Base-by-base conservation (phyloP, 2,329 filamentous ascomycete genomes). In the Xylaria sp. region DNA sequence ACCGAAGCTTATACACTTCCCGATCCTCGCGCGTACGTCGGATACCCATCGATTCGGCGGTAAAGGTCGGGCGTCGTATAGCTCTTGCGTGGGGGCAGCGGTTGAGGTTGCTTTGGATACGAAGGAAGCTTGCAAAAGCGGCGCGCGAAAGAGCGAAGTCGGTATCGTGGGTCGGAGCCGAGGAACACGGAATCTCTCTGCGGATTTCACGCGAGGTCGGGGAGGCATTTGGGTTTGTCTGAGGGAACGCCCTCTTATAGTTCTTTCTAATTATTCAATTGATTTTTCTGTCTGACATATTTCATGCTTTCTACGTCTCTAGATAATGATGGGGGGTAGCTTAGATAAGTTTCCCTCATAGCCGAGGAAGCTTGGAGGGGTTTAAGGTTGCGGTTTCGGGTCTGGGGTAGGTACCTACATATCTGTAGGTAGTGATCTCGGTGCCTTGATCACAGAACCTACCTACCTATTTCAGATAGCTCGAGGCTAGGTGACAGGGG, bases 1-100 rank as follows among this genome's bases (percentile, higher is more conserved):
- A 2, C 92, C 92, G 75, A 93, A 95, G 68, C 85, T 86, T 71
- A 95, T 87, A 77, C 92, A 94, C 79, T 89, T 89, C 1, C 92
- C 92, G 31, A 95, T 81, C 20, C 92, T 86, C 15, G 81, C 74
- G 75, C 89, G 90, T 47, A 90, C 85, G 65, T 90, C 86, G 4
- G 88, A 86, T 39, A 94, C 86, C 92, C 92, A 96, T 75, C 88
- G 66, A 15, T 61, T 49, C 2, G 71, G 83, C 20, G 89, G 82
- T n/a, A 76, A 5, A 11, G 63, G 20, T 5, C 25, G 11, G 15
- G 49, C 10, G 17, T 6, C 3, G 11, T 9, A 11, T 17, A 6
- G 13, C 29, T 51, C 27, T 1, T 6, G 44, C n/a, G 83, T 73
- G 73, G 83, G 22, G 72, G 68, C 9, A 73, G 70, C 31, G 65